Conservation (phyloP, 2,329 filamentous ascomycete species). For the Helotiales sp. region DNA sequence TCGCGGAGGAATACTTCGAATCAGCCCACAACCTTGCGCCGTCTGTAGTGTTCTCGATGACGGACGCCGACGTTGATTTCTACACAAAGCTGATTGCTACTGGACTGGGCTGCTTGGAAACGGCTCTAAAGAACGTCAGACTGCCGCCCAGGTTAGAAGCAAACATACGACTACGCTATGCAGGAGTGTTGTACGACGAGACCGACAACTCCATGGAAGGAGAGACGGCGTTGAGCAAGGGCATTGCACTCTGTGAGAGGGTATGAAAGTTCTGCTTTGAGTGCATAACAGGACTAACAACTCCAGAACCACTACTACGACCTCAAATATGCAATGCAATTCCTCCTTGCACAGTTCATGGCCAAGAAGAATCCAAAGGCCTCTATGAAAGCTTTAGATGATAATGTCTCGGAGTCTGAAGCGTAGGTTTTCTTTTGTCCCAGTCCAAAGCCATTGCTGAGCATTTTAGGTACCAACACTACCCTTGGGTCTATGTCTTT, state of each 20-base stretch:
- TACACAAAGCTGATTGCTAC: slow-evolving; percentile 77
- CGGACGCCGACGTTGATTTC: slow-evolving; percentile 58
- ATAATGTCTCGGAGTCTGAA: slow-evolving; percentile 70
- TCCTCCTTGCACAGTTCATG: slow-evolving; percentile 71
- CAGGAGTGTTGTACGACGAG: slow-evolving; percentile 71
- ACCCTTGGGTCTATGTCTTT: slow-evolving; percentile 78
- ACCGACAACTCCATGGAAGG: slow-evolving; percentile 77
- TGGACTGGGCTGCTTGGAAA: slow-evolving; percentile 73
- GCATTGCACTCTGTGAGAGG: slow-evolving; percentile 71
- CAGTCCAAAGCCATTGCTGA: slow-evolving; percentile 10
- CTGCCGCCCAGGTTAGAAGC: slow-evolving; percentile 71
- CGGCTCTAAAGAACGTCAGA: slow-evolving; percentile 65
- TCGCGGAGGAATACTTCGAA: slow-evolving; percentile 76
- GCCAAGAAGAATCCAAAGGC: slow-evolving; percentile 75
- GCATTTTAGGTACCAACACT: slow-evolving; percentile 59
- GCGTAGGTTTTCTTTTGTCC: slow-evolving; percentile 52
- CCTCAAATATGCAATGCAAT: slow-evolving; percentile 78
- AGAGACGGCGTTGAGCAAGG: slow-evolving; percentile 73
- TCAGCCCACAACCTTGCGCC: slow-evolving; percentile 65
- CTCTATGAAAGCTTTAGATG: slow-evolving; percentile 73
- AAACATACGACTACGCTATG: slow-evolving; percentile 71
- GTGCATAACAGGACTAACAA: slow-evolving; percentile 26
- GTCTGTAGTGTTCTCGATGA: slow-evolving; percentile 54
- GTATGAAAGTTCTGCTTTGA: slow-evolving; percentile 47
- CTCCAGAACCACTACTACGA: slow-evolving; percentile 62